Conservation (phyloP, 2,329 filamentous ascomycete genomes). For the Colletotrichum musicola region DNA sequence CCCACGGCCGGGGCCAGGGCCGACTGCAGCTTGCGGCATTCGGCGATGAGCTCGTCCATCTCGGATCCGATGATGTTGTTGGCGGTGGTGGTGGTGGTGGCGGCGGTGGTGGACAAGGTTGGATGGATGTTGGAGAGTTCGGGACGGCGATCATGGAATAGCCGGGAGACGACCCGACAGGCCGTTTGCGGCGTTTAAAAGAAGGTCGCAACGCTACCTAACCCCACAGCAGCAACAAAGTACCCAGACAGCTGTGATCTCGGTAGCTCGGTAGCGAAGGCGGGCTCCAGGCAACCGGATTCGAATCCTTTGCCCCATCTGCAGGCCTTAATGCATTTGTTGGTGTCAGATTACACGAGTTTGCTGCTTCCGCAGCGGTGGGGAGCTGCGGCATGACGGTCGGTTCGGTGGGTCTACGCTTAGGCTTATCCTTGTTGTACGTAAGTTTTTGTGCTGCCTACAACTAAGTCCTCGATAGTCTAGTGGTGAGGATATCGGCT, state of each 20-base stretch:
- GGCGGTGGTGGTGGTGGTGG: not conserved
- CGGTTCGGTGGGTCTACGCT: not conserved
- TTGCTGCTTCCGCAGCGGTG: too few relatives aligned
- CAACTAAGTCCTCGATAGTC: constrained; percentile 33
- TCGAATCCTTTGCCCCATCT: not conserved
- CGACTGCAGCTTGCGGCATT: constrained; percentile 24
- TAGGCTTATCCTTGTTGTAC: not conserved
- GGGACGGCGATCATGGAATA: not conserved
- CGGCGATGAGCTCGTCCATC: not conserved
- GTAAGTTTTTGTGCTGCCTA: too few relatives aligned
- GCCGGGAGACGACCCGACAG: not conserved
- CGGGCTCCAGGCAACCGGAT: not conserved
- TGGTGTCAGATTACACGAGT: constrained; percentile 4
- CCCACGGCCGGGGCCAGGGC: not conserved
- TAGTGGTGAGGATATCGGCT: constrained; percentile 39
- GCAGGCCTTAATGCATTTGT: not conserved
- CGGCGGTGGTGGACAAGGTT: not conserved
- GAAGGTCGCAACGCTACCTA: not conserved
- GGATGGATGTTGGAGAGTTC: too few relatives aligned
- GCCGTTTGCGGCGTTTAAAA: constrained; percentile 6
- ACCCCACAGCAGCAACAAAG: not conserved
- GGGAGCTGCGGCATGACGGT: too few relatives aligned
- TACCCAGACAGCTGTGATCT: not conserved
- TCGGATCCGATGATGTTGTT: too few relatives aligned
- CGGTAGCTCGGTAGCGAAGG: too few relatives aligned